Percentiles rank a stretch among this genome's conserved stretches.
These are phyloP conservation scores for Microdochium trichocladiopsis DNA, from an alignment of 2,329 filamentous ascomycete genomes.

Conservation along the genomic window DNA sequence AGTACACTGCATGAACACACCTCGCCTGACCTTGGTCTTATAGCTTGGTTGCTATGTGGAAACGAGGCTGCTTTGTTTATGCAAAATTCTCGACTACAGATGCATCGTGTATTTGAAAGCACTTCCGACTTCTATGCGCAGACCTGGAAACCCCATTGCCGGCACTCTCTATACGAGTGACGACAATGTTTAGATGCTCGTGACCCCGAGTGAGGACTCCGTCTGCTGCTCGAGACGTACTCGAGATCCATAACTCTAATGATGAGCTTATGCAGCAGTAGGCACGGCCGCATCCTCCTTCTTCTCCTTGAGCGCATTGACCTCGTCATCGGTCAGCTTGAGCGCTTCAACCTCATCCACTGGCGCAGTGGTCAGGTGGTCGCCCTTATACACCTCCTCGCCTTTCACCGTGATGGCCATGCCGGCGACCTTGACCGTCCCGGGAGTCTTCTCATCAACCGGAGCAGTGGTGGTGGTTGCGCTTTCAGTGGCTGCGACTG, in stretches of 20 bases:
- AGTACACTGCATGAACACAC: too few relatives aligned
- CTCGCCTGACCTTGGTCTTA: too few relatives aligned
- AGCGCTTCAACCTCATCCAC: not conserved
- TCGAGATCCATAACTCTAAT: too few relatives aligned
- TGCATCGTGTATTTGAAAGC: not conserved
- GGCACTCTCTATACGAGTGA: too few relatives aligned
- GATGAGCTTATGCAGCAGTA: not conserved
- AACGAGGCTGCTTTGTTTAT: too few relatives aligned
- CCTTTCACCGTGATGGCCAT: not conserved
- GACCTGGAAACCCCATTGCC: too few relatives aligned
- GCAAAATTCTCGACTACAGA: not conserved
- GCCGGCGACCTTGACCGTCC: not conserved
- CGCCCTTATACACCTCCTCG: not conserved
- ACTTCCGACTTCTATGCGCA: not conserved
- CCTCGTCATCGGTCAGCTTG: not conserved
- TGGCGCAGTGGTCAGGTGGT: not conserved
- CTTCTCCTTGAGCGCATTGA: constrained; percentile 6
- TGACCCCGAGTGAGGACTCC: too few relatives aligned
- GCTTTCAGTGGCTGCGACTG: not conserved
- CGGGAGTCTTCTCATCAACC: not conserved
- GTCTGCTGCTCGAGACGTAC: too few relatives aligned
- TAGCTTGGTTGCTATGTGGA: too few relatives aligned
- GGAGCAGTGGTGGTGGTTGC: not conserved
- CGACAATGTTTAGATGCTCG: too few relatives aligned
- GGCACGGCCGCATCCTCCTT: constrained; percentile 7